A percentile compares a stretch with the other conserved stretches of the same genome.
Evolutionary conservation across 2,329 filamentous ascomycete species (phyloP).

Genomic region (Fusarium pseudoanthophilum): DNA sequence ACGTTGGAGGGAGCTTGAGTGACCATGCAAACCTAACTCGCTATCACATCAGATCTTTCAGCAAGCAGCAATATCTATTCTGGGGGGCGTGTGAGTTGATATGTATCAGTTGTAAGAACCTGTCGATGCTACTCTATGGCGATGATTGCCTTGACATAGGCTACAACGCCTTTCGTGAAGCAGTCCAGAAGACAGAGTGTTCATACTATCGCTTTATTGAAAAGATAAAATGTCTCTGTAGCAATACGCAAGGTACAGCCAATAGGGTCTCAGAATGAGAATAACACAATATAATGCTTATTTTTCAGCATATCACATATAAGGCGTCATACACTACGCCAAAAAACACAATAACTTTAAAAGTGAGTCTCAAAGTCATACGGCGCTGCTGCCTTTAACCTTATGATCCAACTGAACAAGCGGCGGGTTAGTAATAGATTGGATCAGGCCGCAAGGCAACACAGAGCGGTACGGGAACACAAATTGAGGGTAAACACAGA

Average conservation of each 20-base stretch:
- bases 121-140: neutral
- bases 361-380: neutral
- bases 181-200: neutral
- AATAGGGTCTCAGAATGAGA: neutral
- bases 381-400: neutral
- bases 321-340: neutral
- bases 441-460: neutral
- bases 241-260: neutral
- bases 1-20: slow-evolving; percentile 15
- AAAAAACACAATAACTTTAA: neutral
- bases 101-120: neutral
- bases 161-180: neutral
- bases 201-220: neutral
- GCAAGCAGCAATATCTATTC: neutral
- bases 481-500: neutral
- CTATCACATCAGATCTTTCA: slow-evolving; percentile 33
- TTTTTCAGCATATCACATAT: neutral
- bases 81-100: neutral
- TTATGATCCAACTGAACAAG: neutral
- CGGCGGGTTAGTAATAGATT: neutral
- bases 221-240: neutral
- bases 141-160: neutral
- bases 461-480: neutral
- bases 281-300: neutral
- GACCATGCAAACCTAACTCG: slow-evolving; percentile 25